phyloP scores from a whole-genome alignment of 2,329 filamentous ascomycete species.

The Aspergillus texensis region DNA sequence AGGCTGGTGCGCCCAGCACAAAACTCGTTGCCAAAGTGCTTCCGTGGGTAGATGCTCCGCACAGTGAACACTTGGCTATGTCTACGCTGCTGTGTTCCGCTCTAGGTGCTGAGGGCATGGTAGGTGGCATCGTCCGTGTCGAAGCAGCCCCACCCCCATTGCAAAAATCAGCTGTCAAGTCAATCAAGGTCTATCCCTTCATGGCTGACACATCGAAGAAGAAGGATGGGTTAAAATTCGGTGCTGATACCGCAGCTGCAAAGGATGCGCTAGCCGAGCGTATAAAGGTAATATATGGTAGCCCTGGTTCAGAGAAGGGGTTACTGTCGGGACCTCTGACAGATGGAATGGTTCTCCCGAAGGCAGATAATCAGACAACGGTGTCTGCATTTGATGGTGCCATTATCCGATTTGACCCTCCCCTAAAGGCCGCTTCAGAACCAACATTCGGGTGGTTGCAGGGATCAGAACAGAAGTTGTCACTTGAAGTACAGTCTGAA shows the following conservation, averaged over 20 bases:
- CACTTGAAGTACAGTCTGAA: slow-evolving; percentile 75
- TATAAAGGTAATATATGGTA: slow-evolving; percentile 72
- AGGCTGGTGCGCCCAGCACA: slow-evolving; percentile 60
- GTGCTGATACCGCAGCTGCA: slow-evolving; percentile 81
- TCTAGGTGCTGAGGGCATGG: slow-evolving; percentile 70
- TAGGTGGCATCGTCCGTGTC: slow-evolving; percentile 84
- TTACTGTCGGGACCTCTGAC: slow-evolving; percentile 83
- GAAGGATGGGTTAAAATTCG: slow-evolving; percentile 75
- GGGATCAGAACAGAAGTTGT: slow-evolving; percentile 72
- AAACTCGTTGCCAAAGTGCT: slow-evolving; percentile 76
- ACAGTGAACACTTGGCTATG: slow-evolving; percentile 75
- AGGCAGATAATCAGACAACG: slow-evolving; percentile 57
- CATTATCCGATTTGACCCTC: slow-evolving; percentile 74
- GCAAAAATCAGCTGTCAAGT: slow-evolving; percentile 65
- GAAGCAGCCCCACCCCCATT: slow-evolving; percentile 77
- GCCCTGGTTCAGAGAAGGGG: slow-evolving; percentile 57
- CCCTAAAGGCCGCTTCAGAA: slow-evolving; percentile 43
- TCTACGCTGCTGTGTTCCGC: slow-evolving; percentile 76
- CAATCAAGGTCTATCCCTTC: slow-evolving; percentile 82
- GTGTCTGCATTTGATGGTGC: slow-evolving; percentile 77
- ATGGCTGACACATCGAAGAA: slow-evolving; percentile 57
- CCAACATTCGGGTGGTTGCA: slow-evolving; percentile 66
- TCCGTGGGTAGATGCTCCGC: slow-evolving; percentile 84
- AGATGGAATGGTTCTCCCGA: slow-evolving; percentile 79
- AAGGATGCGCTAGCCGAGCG: slow-evolving; percentile 73